phyloP scores from a whole-genome alignment of 805 yeast genomes.

The Metschnikowia peoriensis region DNA sequence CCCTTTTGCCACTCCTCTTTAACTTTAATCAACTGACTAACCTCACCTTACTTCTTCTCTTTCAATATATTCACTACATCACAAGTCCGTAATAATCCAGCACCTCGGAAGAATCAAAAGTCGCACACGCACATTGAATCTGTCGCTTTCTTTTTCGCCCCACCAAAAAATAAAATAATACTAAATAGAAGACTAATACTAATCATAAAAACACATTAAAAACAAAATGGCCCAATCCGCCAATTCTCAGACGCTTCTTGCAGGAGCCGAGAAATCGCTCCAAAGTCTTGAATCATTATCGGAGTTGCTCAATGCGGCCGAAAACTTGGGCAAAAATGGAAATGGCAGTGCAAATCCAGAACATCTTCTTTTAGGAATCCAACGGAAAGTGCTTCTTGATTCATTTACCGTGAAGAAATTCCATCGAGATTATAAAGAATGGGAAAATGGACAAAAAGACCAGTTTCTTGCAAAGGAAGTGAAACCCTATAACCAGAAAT shows the following conservation, averaged over 20 bases:
- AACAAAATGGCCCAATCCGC: background rate
- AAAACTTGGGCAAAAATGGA: background rate
- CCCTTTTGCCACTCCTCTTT: too few relatives aligned
- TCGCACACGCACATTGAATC: too few relatives aligned
- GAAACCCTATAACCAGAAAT: slow-evolving; percentile 28
- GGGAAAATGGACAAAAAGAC: slow-evolving; percentile 22
- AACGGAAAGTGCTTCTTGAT: slow-evolving; percentile 23
- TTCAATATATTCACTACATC: too few relatives aligned
- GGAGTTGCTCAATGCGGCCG: slow-evolving; percentile 8
- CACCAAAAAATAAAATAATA: too few relatives aligned
- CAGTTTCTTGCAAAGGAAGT: slow-evolving; percentile 25
- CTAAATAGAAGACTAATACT: background rate
- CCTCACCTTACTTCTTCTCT: too few relatives aligned
- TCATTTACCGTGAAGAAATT: slow-evolving; percentile 34
- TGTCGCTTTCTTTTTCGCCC: too few relatives aligned
- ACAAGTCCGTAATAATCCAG: too few relatives aligned
- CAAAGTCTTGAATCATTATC: slow-evolving; percentile 10
- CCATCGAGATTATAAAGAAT: slow-evolving; percentile 29
- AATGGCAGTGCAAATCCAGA: background rate
- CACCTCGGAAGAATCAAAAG: too few relatives aligned
- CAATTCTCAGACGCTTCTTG: background rate
- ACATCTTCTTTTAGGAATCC: slow-evolving; percentile 1
- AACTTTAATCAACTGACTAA: too few relatives aligned
- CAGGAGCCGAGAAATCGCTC: slow-evolving; percentile 2
- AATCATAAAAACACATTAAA: background rate